Percentiles rank a stretch among this genome's conserved stretches.
phyloP scores from a whole-genome alignment of 2,329 filamentous ascomycete genomes.

The Rhytidhysteron rufulum region DNA sequence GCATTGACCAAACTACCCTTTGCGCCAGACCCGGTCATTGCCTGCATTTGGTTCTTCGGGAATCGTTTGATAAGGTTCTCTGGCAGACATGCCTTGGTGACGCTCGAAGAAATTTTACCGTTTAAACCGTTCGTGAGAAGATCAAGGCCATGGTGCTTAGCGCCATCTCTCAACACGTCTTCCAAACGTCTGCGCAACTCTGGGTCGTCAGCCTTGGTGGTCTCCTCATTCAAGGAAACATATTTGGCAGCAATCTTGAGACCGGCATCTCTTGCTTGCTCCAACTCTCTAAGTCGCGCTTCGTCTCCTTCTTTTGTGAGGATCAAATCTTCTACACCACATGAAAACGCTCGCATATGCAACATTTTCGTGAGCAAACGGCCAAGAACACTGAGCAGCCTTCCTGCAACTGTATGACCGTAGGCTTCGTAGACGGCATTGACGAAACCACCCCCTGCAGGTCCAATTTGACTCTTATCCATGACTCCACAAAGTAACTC shows the following conservation, averaged over 20 bases:
- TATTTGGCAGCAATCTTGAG: slow-evolving; percentile 80
- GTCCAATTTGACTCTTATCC: slow-evolving; percentile 93
- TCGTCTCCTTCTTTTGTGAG: slow-evolving; percentile 77
- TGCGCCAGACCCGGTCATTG: slow-evolving; percentile 94
- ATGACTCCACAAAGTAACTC: slow-evolving; percentile 87
- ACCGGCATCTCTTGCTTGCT: slow-evolving; percentile 65
- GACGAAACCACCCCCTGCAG: slow-evolving; percentile 78
- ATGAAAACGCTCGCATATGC: slow-evolving; percentile 92
- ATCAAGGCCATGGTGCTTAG: slow-evolving; percentile 88
- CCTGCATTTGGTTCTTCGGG: slow-evolving; percentile 97
- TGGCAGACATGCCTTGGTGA: slow-evolving; percentile 78
- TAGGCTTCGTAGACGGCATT: slow-evolving; percentile 93
- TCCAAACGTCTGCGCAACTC: slow-evolving; percentile 77
- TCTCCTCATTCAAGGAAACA: slow-evolving; percentile 70
- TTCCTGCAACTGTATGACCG: slow-evolving; percentile 80
- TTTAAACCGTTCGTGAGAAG: slow-evolving; percentile 73
- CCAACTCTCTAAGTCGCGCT: slow-evolving; percentile 64
- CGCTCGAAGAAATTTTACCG: slow-evolving; percentile 66
- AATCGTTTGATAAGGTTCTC: slow-evolving; percentile 83
- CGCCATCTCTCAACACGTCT: slow-evolving; percentile 84
- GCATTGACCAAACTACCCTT: slow-evolving; percentile 93
- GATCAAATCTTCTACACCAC: slow-evolving; percentile 92
- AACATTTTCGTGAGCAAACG: slow-evolving; percentile 84
- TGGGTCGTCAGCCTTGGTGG: slow-evolving; percentile 60
- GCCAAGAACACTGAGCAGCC: slow-evolving; percentile 83